phyloP scores from a whole-genome alignment of 2,329 filamentous ascomycete species.

The Fusarium algeriense region DNA sequence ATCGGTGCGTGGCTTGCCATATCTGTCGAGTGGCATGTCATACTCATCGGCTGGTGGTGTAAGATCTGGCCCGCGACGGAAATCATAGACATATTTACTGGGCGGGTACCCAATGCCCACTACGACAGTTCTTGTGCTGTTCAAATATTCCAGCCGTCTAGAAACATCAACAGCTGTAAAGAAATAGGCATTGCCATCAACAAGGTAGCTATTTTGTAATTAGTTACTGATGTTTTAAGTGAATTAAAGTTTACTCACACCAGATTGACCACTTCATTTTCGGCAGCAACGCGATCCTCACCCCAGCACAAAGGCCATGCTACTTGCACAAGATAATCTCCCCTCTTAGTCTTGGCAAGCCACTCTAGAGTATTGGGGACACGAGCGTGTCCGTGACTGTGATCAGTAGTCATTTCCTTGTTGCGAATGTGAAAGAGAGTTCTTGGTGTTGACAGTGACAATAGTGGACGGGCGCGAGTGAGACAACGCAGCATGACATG shows the following conservation, averaged over 20 bases:
- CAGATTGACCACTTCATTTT: conserved; percentile 42
- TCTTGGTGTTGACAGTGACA: not conserved
- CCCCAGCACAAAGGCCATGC: conserved; percentile 50
- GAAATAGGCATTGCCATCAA: conserved; percentile 54
- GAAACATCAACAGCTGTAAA: conserved; percentile 51
- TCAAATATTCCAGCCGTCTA: conserved; percentile 43
- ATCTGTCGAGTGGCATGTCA: conserved; percentile 40
- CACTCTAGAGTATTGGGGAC: conserved; percentile 48
- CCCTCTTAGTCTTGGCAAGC: conserved; percentile 42
- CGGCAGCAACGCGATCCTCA: conserved; percentile 39
- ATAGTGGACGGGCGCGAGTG: conserved; percentile 21
- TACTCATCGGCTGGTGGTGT: conserved; percentile 48
- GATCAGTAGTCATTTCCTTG: conserved; percentile 19
- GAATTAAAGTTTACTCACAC: conserved; percentile 39
- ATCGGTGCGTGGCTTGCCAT: conserved; percentile 45
- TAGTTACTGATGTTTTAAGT: not conserved
- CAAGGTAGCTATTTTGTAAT: conserved; percentile 47
- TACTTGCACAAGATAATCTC: conserved; percentile 50
- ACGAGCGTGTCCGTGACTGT: conserved; percentile 36
- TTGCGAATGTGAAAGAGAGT: not conserved
- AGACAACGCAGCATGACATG: conserved; percentile 34
- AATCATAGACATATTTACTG: conserved; percentile 47
- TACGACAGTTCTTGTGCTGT: conserved; percentile 47
- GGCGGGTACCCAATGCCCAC: conserved; percentile 52
- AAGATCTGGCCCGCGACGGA: conserved; percentile 49